Conservation (phyloP, 495 filamentous ascomycete species). For the Physcia stellaris region DNA sequence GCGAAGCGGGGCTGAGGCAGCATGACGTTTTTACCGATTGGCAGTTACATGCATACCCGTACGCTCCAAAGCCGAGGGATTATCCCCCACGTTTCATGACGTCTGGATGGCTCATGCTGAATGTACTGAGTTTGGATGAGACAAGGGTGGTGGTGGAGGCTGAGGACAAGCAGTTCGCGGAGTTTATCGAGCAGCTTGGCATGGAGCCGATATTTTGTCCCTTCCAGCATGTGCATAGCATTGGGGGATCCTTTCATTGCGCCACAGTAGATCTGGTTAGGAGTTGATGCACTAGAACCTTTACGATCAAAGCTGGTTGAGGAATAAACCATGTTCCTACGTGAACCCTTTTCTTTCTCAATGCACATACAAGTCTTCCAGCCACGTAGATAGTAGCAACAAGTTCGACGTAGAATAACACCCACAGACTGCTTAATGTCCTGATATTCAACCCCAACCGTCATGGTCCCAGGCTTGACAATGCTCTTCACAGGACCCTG, state of each 20-base stretch:
- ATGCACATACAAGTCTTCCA: too few species aligned
- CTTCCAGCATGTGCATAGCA: conserved; percentile 17
- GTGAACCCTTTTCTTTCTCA: too few species aligned
- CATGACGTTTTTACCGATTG: conserved; percentile 11
- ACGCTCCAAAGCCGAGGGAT: conserved; percentile 1
- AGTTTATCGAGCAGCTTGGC: conserved; percentile 11
- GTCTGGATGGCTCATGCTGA: conserved; percentile 12
- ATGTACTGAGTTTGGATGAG: conserved; percentile 13
- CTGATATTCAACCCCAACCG: too few species aligned
- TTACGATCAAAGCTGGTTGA: too few species aligned
- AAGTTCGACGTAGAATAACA: too few species aligned
- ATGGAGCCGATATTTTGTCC: conserved; percentile 14
- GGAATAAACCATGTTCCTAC: too few species aligned
- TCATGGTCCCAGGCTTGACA: too few species aligned
- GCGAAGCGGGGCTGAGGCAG: conserved; percentile 8
- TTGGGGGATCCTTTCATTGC: conserved; percentile 21
- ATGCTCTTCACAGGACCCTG: too few species aligned
- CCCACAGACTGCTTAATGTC: too few species aligned
- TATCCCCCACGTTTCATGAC: conserved; percentile 13
- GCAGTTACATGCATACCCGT: conserved; percentile 10
- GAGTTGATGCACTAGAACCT: too few species aligned
- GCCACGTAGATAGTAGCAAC: too few species aligned
- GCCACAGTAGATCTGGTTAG: conserved; percentile 21
- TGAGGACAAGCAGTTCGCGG: conserved; percentile 5
- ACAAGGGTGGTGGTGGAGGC: conserved; percentile 15